phyloP scores from a whole-genome alignment of 2,329 filamentous ascomycete genomes.

The Hypoxylon rubiginosum region DNA sequence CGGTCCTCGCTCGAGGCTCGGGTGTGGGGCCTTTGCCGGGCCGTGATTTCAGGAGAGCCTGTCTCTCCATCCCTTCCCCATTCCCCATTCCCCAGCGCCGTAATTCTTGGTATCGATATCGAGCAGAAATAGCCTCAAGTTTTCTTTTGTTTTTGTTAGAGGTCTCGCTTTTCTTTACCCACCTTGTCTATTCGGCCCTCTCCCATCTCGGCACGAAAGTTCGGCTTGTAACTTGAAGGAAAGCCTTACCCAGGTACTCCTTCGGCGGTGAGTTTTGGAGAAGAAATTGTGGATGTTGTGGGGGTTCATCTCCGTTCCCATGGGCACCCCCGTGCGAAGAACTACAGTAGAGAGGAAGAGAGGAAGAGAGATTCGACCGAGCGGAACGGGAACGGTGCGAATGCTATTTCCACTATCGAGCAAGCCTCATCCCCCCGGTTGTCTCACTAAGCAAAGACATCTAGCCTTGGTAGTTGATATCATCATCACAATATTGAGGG shows the following conservation, averaged over 20 bases:
- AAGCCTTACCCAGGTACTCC: constrained; percentile 5
- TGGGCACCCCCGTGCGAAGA: not conserved
- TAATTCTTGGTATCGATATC: constrained; percentile 32
- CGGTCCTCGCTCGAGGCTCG: constrained; percentile 9
- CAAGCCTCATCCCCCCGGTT: constrained; percentile 6
- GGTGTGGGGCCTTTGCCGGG: constrained; percentile 37
- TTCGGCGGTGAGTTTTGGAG: constrained; percentile 34
- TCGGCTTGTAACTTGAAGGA: constrained; percentile 17
- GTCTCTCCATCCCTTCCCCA: not conserved
- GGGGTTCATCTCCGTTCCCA: constrained; percentile 9
- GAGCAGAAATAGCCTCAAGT: not conserved
- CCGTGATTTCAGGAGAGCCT: constrained; percentile 17
- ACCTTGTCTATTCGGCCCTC: constrained; percentile 12
- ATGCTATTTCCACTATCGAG: not conserved
- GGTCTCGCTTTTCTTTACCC: constrained; percentile 3
- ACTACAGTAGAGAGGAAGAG: not conserved
- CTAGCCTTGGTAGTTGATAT: constrained; percentile 9
- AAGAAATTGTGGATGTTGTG: constrained; percentile 24
- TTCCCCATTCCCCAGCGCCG: constrained; percentile 25
- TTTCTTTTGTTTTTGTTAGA: constrained; percentile 25
- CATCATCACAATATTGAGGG: constrained; percentile 6
- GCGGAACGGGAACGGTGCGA: constrained; percentile 3
- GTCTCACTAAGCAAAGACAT: constrained; percentile 34
- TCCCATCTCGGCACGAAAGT: constrained; percentile 22
- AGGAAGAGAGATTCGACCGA: not conserved